Evolutionary conservation across 164 flowering plant species (phyloP).

Genomic region (Liquidambar formosana): DNA sequence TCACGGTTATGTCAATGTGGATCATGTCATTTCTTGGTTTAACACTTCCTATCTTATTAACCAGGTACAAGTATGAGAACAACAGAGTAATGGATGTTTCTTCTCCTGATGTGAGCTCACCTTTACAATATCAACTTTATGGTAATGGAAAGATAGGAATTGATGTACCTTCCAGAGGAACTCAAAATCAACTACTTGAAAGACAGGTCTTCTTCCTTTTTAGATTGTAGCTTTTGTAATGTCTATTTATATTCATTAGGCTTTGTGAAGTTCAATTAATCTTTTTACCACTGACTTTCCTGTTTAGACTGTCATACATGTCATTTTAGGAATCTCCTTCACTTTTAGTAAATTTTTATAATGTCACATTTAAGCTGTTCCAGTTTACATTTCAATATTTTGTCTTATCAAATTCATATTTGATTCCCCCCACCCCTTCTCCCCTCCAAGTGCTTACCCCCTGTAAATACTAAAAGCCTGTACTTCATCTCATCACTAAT

Average conservation of each 20-base stretch:
- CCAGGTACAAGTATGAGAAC: constrained; percentile 91
- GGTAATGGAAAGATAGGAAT: constrained; percentile 69
- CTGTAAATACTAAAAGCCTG: not conserved
- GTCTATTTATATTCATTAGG: not conserved
- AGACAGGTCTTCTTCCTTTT: constrained; percentile 71
- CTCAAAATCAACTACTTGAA: constrained; percentile 90
- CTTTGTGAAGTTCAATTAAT: not conserved
- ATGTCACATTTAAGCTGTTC: not conserved
- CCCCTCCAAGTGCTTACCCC: too few relatives aligned
- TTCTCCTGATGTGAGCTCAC: constrained; percentile 76
- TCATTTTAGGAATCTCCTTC: constrained; percentile 1
- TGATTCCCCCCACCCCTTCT: too few relatives aligned
- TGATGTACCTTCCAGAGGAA: constrained; percentile 66
- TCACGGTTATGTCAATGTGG: not conserved
- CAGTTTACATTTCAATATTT: not conserved
- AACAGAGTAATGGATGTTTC: constrained; percentile 78
- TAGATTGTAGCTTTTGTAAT: not conserved
- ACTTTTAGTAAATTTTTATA: not conserved
- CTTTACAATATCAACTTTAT: constrained; percentile 66
- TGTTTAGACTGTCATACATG: too few relatives aligned
- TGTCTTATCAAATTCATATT: not conserved
- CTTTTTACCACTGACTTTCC: not conserved
- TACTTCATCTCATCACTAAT: not conserved
- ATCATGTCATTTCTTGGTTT: not conserved
- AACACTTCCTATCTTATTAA: not conserved